Conservation (phyloP, 306 rosid species). For the Sechiopsis laciniata region DNA sequence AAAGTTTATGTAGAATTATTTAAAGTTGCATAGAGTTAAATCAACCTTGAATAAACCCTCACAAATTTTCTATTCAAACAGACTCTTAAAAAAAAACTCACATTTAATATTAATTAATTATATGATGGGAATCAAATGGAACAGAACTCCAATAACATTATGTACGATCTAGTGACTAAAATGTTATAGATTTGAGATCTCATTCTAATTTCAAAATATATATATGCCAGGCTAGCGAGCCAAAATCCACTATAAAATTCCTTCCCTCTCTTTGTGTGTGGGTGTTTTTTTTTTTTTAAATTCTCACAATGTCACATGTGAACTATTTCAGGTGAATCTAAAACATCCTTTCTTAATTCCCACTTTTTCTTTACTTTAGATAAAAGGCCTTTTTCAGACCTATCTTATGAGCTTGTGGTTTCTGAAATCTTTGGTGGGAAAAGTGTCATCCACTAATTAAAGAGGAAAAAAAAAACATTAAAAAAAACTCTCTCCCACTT, state of each 20-base stretch:
- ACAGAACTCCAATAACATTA: too few relatives aligned
- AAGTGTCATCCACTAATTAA: slow-evolving; percentile 20
- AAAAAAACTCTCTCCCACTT: not conserved
- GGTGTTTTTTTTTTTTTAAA: not conserved
- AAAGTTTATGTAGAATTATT: too few relatives aligned
- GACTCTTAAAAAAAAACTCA: too few relatives aligned
- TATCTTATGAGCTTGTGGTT: slow-evolving; percentile 2
- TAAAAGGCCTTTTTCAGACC: slow-evolving; percentile 4
- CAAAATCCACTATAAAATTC: slow-evolving; percentile 5
- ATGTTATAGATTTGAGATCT: too few relatives aligned
- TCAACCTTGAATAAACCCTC: too few relatives aligned
- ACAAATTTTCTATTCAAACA: too few relatives aligned
- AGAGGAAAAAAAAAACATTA: not conserved
- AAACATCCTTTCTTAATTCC: slow-evolving; percentile 6
- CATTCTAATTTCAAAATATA: too few relatives aligned
- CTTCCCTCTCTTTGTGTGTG: not conserved
- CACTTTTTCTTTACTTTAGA: not conserved
- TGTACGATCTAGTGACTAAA: too few relatives aligned
- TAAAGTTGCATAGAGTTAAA: too few relatives aligned
- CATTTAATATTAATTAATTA: too few relatives aligned
- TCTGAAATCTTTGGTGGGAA: slow-evolving; percentile 7
- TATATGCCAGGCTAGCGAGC: slow-evolving; percentile 22
- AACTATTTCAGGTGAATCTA: slow-evolving; percentile 23
- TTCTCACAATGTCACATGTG: not conserved
- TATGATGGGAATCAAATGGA: too few relatives aligned